phyloP scores from a whole-genome alignment of 169 alveolate genomes.

The Miamiensis avidus region DNA sequence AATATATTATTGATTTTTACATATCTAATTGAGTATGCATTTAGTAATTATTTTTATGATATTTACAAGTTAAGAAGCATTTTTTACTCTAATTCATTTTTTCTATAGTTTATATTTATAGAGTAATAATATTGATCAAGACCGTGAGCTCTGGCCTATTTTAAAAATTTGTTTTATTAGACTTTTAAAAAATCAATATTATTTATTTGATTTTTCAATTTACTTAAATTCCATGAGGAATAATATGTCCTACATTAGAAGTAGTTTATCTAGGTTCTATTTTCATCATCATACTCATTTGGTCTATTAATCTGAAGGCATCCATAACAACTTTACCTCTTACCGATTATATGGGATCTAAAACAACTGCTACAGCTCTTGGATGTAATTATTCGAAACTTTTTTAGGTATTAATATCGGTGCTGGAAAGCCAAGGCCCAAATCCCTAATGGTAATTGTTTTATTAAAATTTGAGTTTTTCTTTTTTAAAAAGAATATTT shows the following conservation, averaged over 20 bases:
- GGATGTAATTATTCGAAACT: conserved; percentile 98
- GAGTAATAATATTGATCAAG: conserved; percentile 96
- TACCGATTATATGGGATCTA: conserved; percentile 99
- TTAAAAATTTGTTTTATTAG: not conserved
- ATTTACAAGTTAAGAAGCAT: conserved; percentile 97
- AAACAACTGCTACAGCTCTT: conserved; percentile 99
- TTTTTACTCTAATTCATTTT: conserved; percentile 95
- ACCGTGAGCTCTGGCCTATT: conserved; percentile 94
- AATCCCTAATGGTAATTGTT: no score
- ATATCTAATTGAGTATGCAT: no score
- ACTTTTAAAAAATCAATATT: no score
- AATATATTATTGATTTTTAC: no score
- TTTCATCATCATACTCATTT: conserved; percentile 91
- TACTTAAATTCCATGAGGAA: conserved; percentile 29
- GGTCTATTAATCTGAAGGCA: conserved; percentile 98
- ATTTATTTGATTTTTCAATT: no score
- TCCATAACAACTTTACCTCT: conserved; percentile 99
- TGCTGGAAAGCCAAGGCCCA: conserved; percentile 98
- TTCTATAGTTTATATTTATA: conserved; percentile 97
- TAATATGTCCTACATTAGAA: conserved; percentile 92
- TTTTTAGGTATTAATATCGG: conserved; percentile 54
- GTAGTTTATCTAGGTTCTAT: conserved; percentile 99
- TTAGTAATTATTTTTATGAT: no score
- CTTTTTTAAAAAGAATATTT: no score
- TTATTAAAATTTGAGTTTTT: no score